These are phyloP conservation scores for Westerdykella aurantiaca DNA, from an alignment of 2,329 filamentous ascomycete genomes.

Conservation along the genomic window DNA sequence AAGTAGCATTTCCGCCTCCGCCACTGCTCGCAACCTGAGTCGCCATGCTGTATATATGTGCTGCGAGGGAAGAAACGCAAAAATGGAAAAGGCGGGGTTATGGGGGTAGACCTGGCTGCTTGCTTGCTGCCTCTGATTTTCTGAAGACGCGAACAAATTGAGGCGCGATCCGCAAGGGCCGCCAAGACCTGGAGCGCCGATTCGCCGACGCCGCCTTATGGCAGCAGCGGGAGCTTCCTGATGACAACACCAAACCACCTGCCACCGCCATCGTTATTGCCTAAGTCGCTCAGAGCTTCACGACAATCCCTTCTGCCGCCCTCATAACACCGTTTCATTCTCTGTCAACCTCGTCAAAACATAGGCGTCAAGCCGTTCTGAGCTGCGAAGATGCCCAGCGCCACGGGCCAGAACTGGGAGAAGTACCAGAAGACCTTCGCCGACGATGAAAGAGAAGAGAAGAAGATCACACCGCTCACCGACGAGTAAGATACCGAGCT, in stretches of 20 bases:
- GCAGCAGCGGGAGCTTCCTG: conserved; percentile 8
- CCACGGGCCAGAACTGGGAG: conserved; percentile 92
- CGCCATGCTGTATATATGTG: conserved; percentile 25
- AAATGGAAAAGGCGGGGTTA: conserved; percentile 16
- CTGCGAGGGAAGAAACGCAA: conserved; percentile 6
- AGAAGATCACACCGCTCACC: conserved; percentile 96
- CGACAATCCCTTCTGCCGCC: conserved; percentile 1
- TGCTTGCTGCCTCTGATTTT: conserved; percentile 15
- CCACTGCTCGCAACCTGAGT: conserved; percentile 24
- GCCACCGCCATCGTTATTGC: conserved; percentile 1
- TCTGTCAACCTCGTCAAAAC: background rate
- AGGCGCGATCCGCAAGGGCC: conserved; percentile 12
- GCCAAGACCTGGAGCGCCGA: conserved; percentile 15
- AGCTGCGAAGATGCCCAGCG: conserved; percentile 69
- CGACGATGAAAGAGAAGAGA: conserved; percentile 96
- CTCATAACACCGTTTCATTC: background rate
- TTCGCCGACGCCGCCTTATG: conserved; percentile 18
- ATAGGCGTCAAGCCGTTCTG: conserved; percentile 5
- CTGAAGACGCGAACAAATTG: conserved; percentile 13
- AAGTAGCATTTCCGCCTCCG: conserved; percentile 56
- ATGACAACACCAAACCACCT: conserved; percentile 14
- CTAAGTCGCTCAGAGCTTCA: background rate
- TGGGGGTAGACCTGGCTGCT: conserved; percentile 9
- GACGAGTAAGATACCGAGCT: conserved; percentile 69
- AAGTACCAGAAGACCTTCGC: conserved; percentile 97